Percentiles rank a stretch among this genome's conserved stretches.
These are phyloP conservation scores for Debaryomyces sp. DNA, from an alignment of 1,139 yeast species.

Conservation along the genomic window DNA sequence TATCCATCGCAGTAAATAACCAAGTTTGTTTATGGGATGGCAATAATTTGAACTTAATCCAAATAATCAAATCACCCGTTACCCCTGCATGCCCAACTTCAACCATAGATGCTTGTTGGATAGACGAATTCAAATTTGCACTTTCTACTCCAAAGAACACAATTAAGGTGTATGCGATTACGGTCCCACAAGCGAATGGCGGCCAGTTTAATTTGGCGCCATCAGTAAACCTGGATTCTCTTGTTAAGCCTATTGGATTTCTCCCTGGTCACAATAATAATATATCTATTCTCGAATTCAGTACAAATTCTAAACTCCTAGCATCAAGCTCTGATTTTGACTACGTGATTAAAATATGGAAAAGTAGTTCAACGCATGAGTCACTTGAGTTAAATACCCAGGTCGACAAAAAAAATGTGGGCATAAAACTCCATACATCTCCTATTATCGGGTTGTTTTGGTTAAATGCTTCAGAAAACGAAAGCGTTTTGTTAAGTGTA, in stretches of 20 bases:
- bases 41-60: conserved; percentile 31
- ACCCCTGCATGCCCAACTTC: conserved; percentile 11
- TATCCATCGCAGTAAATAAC: conserved; percentile 35
- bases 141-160: conserved; percentile 60
- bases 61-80: conserved; percentile 25
- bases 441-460: conserved; percentile 60
- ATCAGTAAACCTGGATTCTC: conserved; percentile 19
- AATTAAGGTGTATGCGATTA: conserved; percentile 60
- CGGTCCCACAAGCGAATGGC: neutral
- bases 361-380: conserved; percentile 56
- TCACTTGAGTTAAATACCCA: conserved; percentile 30
- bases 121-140: conserved; percentile 70
- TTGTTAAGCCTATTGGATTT: conserved; percentile 56
- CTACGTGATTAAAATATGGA: conserved; percentile 72
- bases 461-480: conserved; percentile 35
- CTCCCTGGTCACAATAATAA: conserved; percentile 70
- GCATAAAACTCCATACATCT: conserved; percentile 45
- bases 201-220: neutral
- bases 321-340: conserved; percentile 78
- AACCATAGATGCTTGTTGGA: conserved; percentile 62
- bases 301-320: conserved; percentile 52
- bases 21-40: conserved; percentile 46
- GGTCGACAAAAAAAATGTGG: conserved; percentile 13
- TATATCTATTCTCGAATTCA: conserved; percentile 60
- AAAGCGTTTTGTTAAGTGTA: conserved; percentile 32